Evolutionary conservation across 176 grass and related monocot species (phyloP), one percentile per base, ranked within the genome.

Genomic region (Secale cereale): DNA sequence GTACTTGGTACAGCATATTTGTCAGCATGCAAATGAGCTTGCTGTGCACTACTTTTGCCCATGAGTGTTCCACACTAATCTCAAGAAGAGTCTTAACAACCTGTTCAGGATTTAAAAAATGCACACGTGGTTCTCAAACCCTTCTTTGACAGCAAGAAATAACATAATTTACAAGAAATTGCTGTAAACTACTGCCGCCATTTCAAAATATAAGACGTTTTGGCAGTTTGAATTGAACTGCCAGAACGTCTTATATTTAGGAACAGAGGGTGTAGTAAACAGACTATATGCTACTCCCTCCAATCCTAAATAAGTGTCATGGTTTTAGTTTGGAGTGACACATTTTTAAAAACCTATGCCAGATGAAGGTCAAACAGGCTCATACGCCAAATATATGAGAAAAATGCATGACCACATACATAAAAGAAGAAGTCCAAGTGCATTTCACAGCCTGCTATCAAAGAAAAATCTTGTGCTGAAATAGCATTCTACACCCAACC

Each of bases 1-100:
- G 89, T 83, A 90, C 81, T 87, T 87, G 64, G 61, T 98, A 98
- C 46, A 98, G 56, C 97, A 96, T 98, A 83, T 96, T 98, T 86
- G 93, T 91, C 79, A 98, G 67, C 91, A 96, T 94, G 86, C 93
- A 95, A 78, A 98, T 94, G 76, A 98, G 97, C 82, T 96, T 98
- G 84, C 84, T 89, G 82, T 92, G 97, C 74, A 98, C 90, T 86
- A 92, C 86, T 87, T 92, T 92, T 48, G 97, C 97, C 97, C 97
- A 98, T 17, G 97, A 94, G 79, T 98, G 86, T 59, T 95, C 88
- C 68, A 87, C 88, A 50, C 97, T 94, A 70, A 98, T 92, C 80
- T 98, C 93, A 87, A 98, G 86, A 75, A 98, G 84, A 70, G 86
- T 89, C 91, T 95, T 96, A 65, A 98, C 86, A 85, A 98, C 93